phyloP scores from a whole-genome alignment of 129 eudicot species.

The Daucus carota region DH1_v3.0 NC_030381.2:29621001-29621500 shows the following conservation, averaged over 20 bases:
- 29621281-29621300: background rate
- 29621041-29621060: constrained; percentile 96
- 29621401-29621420: background rate
- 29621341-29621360: background rate
- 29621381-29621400: background rate
- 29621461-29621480: no score
- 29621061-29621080: constrained; percentile 85
- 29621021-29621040: constrained; percentile 96
- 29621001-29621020: constrained; percentile 92
- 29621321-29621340: background rate
- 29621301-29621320: background rate
- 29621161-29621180: constrained; percentile 99
- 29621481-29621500: no score
- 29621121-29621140: constrained; percentile 91
- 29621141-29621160: constrained; percentile 96
- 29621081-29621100: constrained; percentile 97
- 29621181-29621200: constrained; percentile 12
- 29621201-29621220: background rate
- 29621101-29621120: constrained; percentile 98
- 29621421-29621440: background rate
- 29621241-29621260: background rate
- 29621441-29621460: background rate
- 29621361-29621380: background rate
- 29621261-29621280: background rate
- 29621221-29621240: background rate